These are phyloP conservation scores for Colletotrichum lini DNA, from an alignment of 2,329 filamentous ascomycete species.

Conservation along the genomic window DNA sequence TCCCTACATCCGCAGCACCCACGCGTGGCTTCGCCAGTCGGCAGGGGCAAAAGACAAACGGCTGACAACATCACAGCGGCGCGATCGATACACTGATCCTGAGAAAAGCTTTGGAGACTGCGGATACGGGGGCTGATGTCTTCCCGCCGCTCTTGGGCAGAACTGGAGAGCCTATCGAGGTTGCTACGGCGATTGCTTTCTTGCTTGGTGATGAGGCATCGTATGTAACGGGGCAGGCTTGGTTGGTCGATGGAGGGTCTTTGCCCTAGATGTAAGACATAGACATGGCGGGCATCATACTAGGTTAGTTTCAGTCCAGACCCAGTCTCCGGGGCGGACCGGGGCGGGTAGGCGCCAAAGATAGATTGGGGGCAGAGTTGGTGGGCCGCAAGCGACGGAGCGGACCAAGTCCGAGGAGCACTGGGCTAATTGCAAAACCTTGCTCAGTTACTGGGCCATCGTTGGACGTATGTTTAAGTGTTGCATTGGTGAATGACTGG, in stretches of 20 bases:
- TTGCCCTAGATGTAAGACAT: conserved; percentile 4
- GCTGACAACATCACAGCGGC: conserved; percentile 21
- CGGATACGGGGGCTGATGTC: conserved; percentile 15
- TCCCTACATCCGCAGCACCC: neutral
- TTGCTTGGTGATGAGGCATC: conserved; percentile 47
- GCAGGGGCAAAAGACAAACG: neutral
- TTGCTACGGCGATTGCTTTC: conserved; percentile 48
- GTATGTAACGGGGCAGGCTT: conserved; percentile 47
- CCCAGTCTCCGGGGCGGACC: neutral
- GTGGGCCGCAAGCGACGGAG: neutral
- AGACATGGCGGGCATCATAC: no score
- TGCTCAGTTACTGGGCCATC: no score
- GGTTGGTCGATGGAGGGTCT: conserved; percentile 48
- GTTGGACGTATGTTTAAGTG: no score
- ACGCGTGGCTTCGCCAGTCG: neutral
- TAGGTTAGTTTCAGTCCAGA: neutral
- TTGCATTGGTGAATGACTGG: neutral
- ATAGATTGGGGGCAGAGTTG: neutral
- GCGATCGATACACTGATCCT: conserved; percentile 40
- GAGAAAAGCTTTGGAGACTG: conserved; percentile 5
- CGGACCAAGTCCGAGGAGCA: neutral
- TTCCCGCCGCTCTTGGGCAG: conserved; percentile 42
- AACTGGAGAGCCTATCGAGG: conserved; percentile 47
- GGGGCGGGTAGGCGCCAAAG: neutral
- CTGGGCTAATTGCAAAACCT: neutral